Evolutionary conservation across 108 stramenopile species (phyloP), one percentile per base, ranked within the genome.

Genomic region (Stephanodiscus minutulus): DNA sequence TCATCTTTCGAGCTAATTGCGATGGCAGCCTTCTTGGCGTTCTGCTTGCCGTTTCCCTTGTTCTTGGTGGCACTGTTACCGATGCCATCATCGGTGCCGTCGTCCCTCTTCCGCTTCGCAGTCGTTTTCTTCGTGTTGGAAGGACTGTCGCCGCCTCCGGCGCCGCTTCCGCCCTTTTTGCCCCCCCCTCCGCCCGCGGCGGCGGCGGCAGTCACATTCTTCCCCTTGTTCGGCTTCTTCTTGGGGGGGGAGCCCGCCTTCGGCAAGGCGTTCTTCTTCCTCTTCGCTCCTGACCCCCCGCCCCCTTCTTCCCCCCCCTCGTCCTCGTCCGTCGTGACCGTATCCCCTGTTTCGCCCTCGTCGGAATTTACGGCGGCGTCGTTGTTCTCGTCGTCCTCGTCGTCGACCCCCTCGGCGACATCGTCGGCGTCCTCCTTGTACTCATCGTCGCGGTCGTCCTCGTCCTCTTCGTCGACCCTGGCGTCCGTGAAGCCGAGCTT

Each of bases 401-500:
- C 73, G 27, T 57, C 50, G 22, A 29, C 61, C 0, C 62, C 71
- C 47, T 36, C 44, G 5, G 39, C 69, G 28, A 11, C 53, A 7
- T 33, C 73, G 18, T 68, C 71, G 6, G 47, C 56, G 31, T 82
- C 62, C 29, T 31, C 56, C 36, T 76, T 60, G 5, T 77, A 47
- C 27, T 81, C 69, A 27, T 77, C 60, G 18, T 83, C 77, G 52
- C 65, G 73, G 7, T 76, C 72, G 13, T 74, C 59, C 3, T 72
- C 72, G 5, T 72, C 69, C 0, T 81, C 72, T 20, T 76, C 66
- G 3, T 69, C 64, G 15, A 72, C 68, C 22, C 66, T 75, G 13
- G 37, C 9, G 21, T 72, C 60, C 64, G 66, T 77, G 57, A 94
- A 65, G n/a, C 85, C 90, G 50, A 82, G 46, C 66, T 94, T 94